Evolutionary conservation across 23 red algal species (phyloP).

Genomic region (Gracilaria gracilis): DNA sequence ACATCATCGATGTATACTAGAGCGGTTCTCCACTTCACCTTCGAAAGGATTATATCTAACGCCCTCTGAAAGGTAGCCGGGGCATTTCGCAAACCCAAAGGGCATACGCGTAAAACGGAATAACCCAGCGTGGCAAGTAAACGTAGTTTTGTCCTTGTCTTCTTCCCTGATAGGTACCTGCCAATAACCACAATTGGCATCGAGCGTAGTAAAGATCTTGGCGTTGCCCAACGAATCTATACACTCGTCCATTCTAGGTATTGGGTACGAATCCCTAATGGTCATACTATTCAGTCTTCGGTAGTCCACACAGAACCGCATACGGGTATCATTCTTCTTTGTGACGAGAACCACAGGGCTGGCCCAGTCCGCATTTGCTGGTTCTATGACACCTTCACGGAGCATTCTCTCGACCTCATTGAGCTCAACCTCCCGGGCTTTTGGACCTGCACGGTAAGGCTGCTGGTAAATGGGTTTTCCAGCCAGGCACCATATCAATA

Average conservation of each 20-base stretch:
- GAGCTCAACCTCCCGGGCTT: too few relatives aligned
- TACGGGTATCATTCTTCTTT: neutral
- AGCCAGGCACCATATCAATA: too few relatives aligned
- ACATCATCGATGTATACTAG: neutral
- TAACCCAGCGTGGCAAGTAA: neutral
- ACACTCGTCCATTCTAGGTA: neutral
- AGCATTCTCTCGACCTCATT: neutral
- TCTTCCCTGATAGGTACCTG: neutral
- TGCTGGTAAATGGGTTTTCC: too few relatives aligned
- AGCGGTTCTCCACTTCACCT: neutral
- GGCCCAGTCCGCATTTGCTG: neutral
- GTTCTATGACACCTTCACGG: neutral
- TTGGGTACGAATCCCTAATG: neutral
- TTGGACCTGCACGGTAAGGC: too few relatives aligned
- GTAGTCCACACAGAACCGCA: neutral
- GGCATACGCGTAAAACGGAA: neutral
- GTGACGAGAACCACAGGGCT: neutral
- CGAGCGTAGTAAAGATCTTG: neutral
- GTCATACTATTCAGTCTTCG: neutral
- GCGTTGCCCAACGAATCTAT: neutral
- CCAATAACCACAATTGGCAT: neutral
- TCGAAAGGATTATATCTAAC: neutral
- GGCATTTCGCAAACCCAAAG: too few relatives aligned
- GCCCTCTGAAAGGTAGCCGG: neutral
- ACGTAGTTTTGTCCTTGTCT: neutral